Evolutionary conservation across 768 basidiomycete species (phyloP).

Genomic region (Rhodotorula taiwanensis): DNA sequence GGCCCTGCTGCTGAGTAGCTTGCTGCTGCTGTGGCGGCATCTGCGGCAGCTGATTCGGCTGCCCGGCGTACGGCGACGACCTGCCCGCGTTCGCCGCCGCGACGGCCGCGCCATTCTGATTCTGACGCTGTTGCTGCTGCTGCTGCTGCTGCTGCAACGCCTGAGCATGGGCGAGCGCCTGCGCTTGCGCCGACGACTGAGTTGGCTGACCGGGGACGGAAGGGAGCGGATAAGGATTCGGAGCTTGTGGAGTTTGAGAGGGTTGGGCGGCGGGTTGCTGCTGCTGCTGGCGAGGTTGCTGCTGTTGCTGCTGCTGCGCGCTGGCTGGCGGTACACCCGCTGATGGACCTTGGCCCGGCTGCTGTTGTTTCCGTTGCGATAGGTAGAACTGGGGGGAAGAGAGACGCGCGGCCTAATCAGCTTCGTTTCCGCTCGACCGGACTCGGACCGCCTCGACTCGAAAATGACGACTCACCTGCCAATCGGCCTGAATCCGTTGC

Average conservation of each 20-base stretch:
- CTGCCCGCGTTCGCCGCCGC: neutral
- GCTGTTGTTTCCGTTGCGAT: neutral
- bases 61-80: conserved; percentile 6
- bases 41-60: neutral
- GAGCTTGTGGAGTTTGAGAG: conserved; percentile 2
- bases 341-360: neutral
- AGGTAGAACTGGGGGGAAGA: conserved; percentile 11
- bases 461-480: neutral
- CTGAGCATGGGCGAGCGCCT: conserved; percentile 1
- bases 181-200: conserved; percentile 11
- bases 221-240: neutral
- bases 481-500: neutral
- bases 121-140: neutral
- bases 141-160: conserved; percentile 6
- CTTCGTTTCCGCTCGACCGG: neutral
- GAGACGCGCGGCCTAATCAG: neutral
- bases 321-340: too few relatives aligned
- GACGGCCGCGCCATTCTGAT: neutral
- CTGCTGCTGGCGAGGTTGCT: neutral
- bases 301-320: neutral
- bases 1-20: conserved; percentile 9
- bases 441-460: neutral
- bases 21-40: conserved; percentile 5
- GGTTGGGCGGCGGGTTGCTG: neutral
- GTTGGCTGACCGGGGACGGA: conserved; percentile 6